Evolutionary conservation across 1,139 yeast species (phyloP), one percentile per base, ranked within the genome.

Genomic region (Sugiyamaella xylanicola): DNA sequence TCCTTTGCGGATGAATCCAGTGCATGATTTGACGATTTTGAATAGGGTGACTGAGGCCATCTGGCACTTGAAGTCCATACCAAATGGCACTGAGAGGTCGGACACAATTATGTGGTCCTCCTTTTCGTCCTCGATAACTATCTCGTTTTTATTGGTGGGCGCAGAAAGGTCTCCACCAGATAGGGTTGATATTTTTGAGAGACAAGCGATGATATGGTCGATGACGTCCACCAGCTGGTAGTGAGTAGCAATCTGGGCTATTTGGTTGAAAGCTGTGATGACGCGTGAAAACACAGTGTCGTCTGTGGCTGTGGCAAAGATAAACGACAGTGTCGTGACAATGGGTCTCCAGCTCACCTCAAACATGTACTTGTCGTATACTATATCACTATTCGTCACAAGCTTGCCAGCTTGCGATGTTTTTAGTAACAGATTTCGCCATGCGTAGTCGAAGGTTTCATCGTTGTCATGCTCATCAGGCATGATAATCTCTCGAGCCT

Each of bases 401-500:
- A 65, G 56, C 8, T 59, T 54, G 4, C 73, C 74, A 3, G 73
- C 70, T 29, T 63, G 63, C 32, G 63, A 64, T 8, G 64, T 66
- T 59, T 63, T 68, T 1, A 90, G 81, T 53, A 92, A 82, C 61
- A 90, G 74, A 60, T 88, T 87, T 65, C 87, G 87, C 99, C 99
- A 95, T 16, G 87, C 84, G 67, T 88, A 93, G 68, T 92, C 98
- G 72, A 92, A 93, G 84, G 96, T 87, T 66, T 87, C 91, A 32
- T 84, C 86, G 16, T 77, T 77, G 41, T 90, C 91, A 65, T 92
- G 98, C 68, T 95, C 99, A 65, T 93, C 99, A 0, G 99, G 98
- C 92, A 95, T 89, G 54, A 95, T 90, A 60, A 93, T 93, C 71
- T 95, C 99, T 53, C 88, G 82, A 55, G 86, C 90, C 61, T 83